Evolutionary conservation across 331 rosid species (phyloP).

Genomic region (Ulmus americana): DNA sequence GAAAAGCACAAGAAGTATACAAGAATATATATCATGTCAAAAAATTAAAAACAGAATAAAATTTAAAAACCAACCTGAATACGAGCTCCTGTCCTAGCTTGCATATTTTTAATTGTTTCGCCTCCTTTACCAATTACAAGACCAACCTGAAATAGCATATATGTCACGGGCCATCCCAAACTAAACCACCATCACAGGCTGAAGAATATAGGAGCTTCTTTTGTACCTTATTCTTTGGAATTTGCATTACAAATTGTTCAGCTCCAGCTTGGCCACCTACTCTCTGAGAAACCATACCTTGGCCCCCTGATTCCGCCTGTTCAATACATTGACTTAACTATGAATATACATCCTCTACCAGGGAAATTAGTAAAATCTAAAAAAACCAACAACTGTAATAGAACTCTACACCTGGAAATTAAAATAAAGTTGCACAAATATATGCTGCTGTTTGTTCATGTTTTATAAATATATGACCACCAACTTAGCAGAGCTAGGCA

Average conservation of each 20-base stretch:
- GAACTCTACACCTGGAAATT: no score
- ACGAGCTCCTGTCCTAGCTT: slow-evolving; percentile 76
- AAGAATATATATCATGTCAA: not conserved
- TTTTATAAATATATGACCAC: not conserved
- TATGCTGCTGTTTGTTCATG: not conserved
- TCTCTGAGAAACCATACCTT: slow-evolving; percentile 61
- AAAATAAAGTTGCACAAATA: no score
- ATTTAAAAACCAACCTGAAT: slow-evolving; percentile 58
- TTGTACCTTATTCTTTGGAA: slow-evolving; percentile 87
- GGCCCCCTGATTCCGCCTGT: slow-evolving; percentile 95
- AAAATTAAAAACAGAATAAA: no score
- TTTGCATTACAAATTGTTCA: slow-evolving; percentile 58
- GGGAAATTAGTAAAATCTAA: not conserved
- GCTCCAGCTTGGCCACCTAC: slow-evolving; percentile 64
- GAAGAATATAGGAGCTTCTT: not conserved
- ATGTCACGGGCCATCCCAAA: not conserved
- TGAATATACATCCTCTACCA: not conserved
- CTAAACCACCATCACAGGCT: not conserved
- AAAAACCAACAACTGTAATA: not conserved
- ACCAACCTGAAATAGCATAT: slow-evolving; percentile 60
- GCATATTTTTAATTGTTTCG: slow-evolving; percentile 89
- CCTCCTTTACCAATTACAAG: slow-evolving; percentile 96
- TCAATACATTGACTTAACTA: slow-evolving; percentile 6
- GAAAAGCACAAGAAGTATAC: not conserved
- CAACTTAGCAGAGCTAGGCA: not conserved